phyloP scores from a whole-genome alignment of 1,139 yeast genomes.

The Pneumocystis wakefieldiae region DNA sequence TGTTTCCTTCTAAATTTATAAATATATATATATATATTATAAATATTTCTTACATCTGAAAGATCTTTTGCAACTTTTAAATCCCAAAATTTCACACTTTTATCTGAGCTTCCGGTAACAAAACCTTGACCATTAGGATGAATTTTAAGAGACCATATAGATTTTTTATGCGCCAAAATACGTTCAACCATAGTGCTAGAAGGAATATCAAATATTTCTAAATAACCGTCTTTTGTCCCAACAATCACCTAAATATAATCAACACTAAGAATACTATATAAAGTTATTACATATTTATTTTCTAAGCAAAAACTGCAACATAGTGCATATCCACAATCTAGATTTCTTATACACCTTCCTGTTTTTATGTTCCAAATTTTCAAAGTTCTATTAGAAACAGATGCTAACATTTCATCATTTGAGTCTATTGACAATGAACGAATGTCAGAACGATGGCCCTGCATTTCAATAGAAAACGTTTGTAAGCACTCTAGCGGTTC shows the following conservation, averaged over 20 bases:
- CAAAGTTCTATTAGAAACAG: conserved; percentile 79
- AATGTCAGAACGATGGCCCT: conserved; percentile 83
- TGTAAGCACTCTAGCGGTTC: conserved; percentile 37
- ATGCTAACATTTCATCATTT: conserved; percentile 66
- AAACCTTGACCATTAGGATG: conserved; percentile 73
- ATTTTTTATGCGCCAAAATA: conserved; percentile 71
- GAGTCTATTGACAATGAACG: conserved; percentile 70
- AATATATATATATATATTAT: conserved; percentile 26
- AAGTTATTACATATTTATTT: conserved; percentile 33
- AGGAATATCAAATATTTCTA: conserved; percentile 76
- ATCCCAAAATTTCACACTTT: conserved; percentile 78
- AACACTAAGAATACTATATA: not conserved
- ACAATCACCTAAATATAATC: conserved; percentile 30
- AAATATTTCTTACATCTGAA: not conserved
- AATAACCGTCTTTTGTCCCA: conserved; percentile 80
- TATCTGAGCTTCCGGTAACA: conserved; percentile 91
- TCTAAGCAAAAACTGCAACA: conserved; percentile 80
- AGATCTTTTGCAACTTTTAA: conserved; percentile 50
- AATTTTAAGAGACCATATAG: conserved; percentile 83
- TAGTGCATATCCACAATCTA: conserved; percentile 78
- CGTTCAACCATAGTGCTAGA: conserved; percentile 57
- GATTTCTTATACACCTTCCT: conserved; percentile 62
- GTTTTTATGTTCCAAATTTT: conserved; percentile 80
- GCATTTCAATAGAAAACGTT: conserved; percentile 47
- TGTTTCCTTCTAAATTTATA: conserved; percentile 45